phyloP scores from a whole-genome alignment of 208 protist species.

The Herpetomonas samuelpessoai region DNA sequence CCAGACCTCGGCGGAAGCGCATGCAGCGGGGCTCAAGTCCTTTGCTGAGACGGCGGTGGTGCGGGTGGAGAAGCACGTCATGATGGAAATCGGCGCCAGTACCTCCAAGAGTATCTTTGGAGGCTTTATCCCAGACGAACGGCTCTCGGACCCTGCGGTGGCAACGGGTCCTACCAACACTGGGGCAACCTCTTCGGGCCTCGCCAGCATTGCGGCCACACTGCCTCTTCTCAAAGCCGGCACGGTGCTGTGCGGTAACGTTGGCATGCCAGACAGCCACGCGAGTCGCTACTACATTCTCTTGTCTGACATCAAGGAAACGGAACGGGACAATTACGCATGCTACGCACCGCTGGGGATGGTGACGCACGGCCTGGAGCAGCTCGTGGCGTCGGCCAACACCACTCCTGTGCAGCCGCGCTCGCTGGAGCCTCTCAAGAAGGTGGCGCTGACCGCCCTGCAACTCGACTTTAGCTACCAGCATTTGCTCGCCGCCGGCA shows the following conservation, averaged over 20 bases:
- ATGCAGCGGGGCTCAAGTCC: constrained; percentile 32
- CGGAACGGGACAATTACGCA: constrained; percentile 9
- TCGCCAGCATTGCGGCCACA: constrained; percentile 18
- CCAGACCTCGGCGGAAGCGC: constrained; percentile 17
- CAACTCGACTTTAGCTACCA: constrained; percentile 37
- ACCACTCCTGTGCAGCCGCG: constrained; percentile 52
- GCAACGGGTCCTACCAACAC: constrained; percentile 10
- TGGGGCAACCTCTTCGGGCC: not conserved
- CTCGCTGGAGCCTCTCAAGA: constrained; percentile 51
- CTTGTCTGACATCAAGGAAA: constrained; percentile 27
- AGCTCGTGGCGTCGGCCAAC: constrained; percentile 29
- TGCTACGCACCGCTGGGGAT: constrained; percentile 58
- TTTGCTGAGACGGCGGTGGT: constrained; percentile 60
- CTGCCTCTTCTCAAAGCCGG: constrained; percentile 55
- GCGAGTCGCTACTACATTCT: constrained; percentile 81
- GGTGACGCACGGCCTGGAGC: constrained; percentile 45
- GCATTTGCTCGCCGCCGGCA: constrained; percentile 4
- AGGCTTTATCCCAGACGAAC: constrained; percentile 63
- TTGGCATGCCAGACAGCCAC: constrained; percentile 64
- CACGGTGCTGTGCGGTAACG: constrained; percentile 60
- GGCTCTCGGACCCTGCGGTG: constrained; percentile 10
- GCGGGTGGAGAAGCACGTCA: constrained; percentile 51
- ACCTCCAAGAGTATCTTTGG: constrained; percentile 82
- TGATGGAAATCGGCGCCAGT: constrained; percentile 81
- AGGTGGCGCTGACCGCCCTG: constrained; percentile 37